Evolutionary conservation across 306 rosid species (phyloP).

Genomic region (Vigna hirtella): DNA sequence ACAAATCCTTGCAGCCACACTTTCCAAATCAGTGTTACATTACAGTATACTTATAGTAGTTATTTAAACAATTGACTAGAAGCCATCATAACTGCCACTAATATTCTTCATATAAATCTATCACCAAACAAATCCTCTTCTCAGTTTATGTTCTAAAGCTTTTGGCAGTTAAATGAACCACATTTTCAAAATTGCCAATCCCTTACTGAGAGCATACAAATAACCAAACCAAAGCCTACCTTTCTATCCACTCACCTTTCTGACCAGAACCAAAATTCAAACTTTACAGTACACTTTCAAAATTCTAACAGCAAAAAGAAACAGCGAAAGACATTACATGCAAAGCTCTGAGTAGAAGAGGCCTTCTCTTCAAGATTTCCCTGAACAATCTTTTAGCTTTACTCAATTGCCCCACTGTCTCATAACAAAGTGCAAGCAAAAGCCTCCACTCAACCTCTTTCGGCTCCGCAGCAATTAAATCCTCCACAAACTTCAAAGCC

Average conservation of each 20-base stretch:
- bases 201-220: constrained; percentile 3
- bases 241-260: not conserved
- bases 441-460: constrained; percentile 89
- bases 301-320: not conserved
- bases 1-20: not conserved
- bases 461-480: constrained; percentile 71
- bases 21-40: constrained; percentile 6
- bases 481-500: constrained; percentile 81
- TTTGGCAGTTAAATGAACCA: not conserved
- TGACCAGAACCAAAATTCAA: constrained; percentile 21
- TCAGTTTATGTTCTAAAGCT: not conserved
- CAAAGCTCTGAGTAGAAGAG: constrained; percentile 83
- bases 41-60: not conserved
- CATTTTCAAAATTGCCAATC: not conserved
- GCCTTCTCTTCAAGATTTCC: constrained; percentile 71
- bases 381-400: constrained; percentile 68
- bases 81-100: constrained; percentile 7
- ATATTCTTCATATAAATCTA: constrained; percentile 15
- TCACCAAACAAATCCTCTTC: constrained; percentile 17
- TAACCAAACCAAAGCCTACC: constrained; percentile 36
- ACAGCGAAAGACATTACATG: constrained; percentile 70
- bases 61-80: not conserved
- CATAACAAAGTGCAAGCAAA: constrained; percentile 79
- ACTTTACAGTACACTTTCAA: constrained; percentile 15
- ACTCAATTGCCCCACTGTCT: constrained; percentile 71